Evolutionary conservation across 1,284 basidiomycete genomes (phyloP).

Genomic region (Pisolithus thermaeus): DNA sequence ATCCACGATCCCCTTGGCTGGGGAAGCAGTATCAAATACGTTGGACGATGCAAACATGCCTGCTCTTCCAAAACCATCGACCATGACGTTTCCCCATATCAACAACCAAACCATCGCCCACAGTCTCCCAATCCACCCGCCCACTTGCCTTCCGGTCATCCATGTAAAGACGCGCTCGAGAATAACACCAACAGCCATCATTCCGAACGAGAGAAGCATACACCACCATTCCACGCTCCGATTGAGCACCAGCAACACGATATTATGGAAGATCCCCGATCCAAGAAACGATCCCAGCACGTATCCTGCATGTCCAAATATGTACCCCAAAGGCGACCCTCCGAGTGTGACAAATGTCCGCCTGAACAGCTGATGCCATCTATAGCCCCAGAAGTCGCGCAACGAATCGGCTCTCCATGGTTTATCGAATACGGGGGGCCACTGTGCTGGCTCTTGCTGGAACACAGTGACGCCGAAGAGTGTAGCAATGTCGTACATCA

Average conservation of each 20-base stretch:
- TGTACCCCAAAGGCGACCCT: conserved; percentile 26
- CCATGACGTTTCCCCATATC: conserved; percentile 39
- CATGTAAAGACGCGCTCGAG: conserved; percentile 32
- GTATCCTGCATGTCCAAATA: conserved; percentile 37
- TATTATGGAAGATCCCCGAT: conserved; percentile 50
- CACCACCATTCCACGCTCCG: conserved; percentile 36
- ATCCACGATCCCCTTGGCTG: conserved; percentile 12
- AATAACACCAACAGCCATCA: conserved; percentile 46
- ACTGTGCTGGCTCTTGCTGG: conserved; percentile 26
- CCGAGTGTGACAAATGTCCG: conserved; percentile 30
- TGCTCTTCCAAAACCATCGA: conserved; percentile 44
- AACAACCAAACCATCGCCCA: conserved; percentile 48
- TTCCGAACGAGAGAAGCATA: conserved; percentile 48
- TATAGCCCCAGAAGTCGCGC: conserved; percentile 36
- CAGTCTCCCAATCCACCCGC: conserved; percentile 39
- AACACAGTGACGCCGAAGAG: conserved; percentile 36
- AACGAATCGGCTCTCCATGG: conserved; percentile 34
- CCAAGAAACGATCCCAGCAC: conserved; percentile 49
- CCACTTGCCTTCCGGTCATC: conserved; percentile 34
- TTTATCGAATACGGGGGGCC: conserved; percentile 33
- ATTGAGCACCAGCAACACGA: conserved; percentile 47
- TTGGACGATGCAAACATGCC: conserved; percentile 32
- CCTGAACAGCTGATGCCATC: conserved; percentile 40
- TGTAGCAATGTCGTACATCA: conserved; percentile 33
- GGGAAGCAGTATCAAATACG: conserved; percentile 13